phyloP scores from a whole-genome alignment of 805 yeast species.

The Wickerhamomyces canadensis region DNA sequence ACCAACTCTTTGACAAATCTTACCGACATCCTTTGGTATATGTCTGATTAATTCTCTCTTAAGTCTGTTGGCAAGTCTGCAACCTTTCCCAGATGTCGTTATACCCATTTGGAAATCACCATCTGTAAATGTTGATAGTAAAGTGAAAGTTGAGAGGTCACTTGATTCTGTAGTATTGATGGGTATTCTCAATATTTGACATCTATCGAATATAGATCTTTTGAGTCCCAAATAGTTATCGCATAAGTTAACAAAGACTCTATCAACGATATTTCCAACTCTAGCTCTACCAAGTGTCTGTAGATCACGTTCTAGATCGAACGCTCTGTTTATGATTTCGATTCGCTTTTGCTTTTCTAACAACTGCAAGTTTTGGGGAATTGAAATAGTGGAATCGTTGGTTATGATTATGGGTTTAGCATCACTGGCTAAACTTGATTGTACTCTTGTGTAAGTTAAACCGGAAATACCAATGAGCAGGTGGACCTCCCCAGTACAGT shows the following conservation, averaged over 20 bases:
- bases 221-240: slow-evolving; percentile 27
- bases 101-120: slow-evolving; percentile 80
- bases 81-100: slow-evolving; percentile 85
- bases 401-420: slow-evolving; percentile 51
- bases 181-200: slow-evolving; percentile 68
- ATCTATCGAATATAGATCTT: slow-evolving; percentile 39
- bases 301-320: slow-evolving; percentile 38
- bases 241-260: slow-evolving; percentile 60
- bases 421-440: slow-evolving; percentile 44
- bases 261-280: slow-evolving; percentile 64
- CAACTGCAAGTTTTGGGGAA: slow-evolving; percentile 24
- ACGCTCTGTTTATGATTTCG: slow-evolving; percentile 27
- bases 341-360: slow-evolving; percentile 25
- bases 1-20: slow-evolving; percentile 66
- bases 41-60: slow-evolving; percentile 63
- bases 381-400: slow-evolving; percentile 15
- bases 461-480: slow-evolving; percentile 50
- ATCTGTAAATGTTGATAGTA: slow-evolving; percentile 63
- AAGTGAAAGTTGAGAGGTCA: slow-evolving; percentile 66
- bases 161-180: slow-evolving; percentile 74
- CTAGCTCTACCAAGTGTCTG: slow-evolving; percentile 52
- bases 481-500: slow-evolving; percentile 47
- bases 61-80: slow-evolving; percentile 76
- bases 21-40: slow-evolving; percentile 67
- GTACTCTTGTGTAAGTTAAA: slow-evolving; percentile 43